A percentile compares a stretch with the other conserved stretches of the same genome.
Evolutionary conservation across 176 grass and related monocot species (phyloP).

Genomic region (Oryza australiensis): DNA sequence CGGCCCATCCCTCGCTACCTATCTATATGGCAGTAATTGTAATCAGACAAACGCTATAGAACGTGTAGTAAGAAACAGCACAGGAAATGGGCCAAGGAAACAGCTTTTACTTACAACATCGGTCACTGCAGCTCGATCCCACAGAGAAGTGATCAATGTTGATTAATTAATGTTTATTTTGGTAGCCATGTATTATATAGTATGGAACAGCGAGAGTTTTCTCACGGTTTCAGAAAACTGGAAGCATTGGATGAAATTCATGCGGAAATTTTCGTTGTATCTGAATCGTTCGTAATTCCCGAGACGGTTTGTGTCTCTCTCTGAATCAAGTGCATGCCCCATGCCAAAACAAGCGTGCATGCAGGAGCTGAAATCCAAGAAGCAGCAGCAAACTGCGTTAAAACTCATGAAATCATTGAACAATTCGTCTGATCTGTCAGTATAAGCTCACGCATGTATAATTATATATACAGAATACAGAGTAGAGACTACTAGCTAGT

Average conservation of each 20-base stretch:
- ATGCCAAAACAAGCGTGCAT: not conserved
- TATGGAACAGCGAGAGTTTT: not conserved
- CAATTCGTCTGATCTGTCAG: not conserved
- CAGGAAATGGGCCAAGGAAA: slow-evolving; percentile 8
- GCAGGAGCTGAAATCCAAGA: slow-evolving; percentile 28
- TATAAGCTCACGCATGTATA: not conserved
- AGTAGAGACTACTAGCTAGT: not conserved
- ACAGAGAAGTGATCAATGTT: not conserved
- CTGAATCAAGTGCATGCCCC: not conserved
- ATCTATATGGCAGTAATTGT: slow-evolving; percentile 6
- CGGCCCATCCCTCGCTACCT: slow-evolving; percentile 20
- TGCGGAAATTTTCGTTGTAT: not conserved
- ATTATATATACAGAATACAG: not conserved
- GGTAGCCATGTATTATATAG: not conserved
- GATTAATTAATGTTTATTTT: not conserved
- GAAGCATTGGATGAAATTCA: not conserved
- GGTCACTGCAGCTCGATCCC: not conserved
- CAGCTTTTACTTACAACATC: slow-evolving; percentile 10
- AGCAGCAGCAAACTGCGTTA: not conserved
- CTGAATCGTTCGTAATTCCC: not conserved
- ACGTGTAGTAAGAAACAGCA: slow-evolving; percentile 24
- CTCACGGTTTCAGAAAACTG: not conserved
- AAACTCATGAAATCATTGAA: slow-evolving; percentile 18
- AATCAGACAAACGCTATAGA: slow-evolving; percentile 38
- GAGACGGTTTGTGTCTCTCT: not conserved